A percentile compares a stretch with the other conserved stretches of the same genome.
Conservation (phyloP, 768 basidiomycete genomes). For the Tylopilus vinaceipallidus region DNA sequence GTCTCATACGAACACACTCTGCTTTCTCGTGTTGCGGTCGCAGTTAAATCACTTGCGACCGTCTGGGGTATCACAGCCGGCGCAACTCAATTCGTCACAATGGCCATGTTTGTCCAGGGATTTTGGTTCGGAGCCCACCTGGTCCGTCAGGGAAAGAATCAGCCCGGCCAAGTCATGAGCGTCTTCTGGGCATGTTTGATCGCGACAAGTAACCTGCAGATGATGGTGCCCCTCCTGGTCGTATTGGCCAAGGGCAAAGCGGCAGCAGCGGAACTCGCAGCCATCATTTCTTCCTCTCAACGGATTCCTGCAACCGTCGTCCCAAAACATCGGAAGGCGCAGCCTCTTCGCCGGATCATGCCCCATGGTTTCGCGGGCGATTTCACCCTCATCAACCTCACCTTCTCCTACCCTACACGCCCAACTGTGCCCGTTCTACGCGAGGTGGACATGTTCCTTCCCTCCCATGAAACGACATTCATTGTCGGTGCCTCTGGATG, state of each 20-base stretch:
- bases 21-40: constrained; percentile 41
- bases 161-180: constrained; percentile 84
- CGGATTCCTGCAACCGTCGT: constrained; percentile 30
- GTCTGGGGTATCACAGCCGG: constrained; percentile 78
- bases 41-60: constrained; percentile 53
- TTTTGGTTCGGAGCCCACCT: constrained; percentile 95
- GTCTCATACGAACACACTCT: constrained; percentile 51
- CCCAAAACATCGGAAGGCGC: constrained; percentile 13
- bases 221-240: constrained; percentile 81
- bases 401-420: constrained; percentile 74
- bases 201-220: constrained; percentile 83
- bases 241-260: constrained; percentile 63
- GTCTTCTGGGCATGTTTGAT: constrained; percentile 98
- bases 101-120: constrained; percentile 93
- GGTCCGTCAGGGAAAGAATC: constrained; percentile 70
- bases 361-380: constrained; percentile 71
- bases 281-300: constrained; percentile 32
- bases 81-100: constrained; percentile 74
- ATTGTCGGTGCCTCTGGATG: constrained; percentile 78
- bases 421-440: constrained; percentile 57
- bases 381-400: constrained; percentile 55
- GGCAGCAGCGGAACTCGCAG: constrained; percentile 29
- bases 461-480: constrained; percentile 72
- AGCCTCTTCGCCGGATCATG: constrained; percentile 57
- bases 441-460: constrained; percentile 64